phyloP scores from a whole-genome alignment of 2,329 filamentous ascomycete genomes.

The Samsoniella hepiali region DNA sequence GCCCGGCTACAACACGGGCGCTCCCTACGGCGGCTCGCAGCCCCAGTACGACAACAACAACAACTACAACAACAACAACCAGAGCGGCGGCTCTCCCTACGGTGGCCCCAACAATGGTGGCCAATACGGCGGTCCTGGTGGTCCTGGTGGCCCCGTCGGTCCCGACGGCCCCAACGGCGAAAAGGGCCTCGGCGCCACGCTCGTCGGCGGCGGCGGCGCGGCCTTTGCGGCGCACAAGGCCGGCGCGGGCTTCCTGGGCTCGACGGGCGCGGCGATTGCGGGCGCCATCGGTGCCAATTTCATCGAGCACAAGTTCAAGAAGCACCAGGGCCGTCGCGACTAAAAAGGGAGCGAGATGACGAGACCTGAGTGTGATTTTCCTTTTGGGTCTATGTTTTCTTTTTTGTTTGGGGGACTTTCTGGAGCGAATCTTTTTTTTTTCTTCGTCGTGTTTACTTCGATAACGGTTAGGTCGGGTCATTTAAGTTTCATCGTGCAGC shows the following conservation, averaged over 20 bases:
- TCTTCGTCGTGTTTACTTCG: neutral
- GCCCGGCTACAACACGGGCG: slow-evolving; percentile 26
- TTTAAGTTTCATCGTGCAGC: neutral
- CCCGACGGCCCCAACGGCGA: slow-evolving; percentile 39
- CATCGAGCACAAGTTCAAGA: slow-evolving; percentile 43
- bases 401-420: neutral
- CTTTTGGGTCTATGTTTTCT: neutral
- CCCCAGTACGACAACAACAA: slow-evolving; percentile 22
- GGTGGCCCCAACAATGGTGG: slow-evolving; percentile 21
- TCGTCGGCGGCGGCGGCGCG: slow-evolving; percentile 52
- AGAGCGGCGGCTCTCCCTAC: slow-evolving; percentile 24
- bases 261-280: slow-evolving; percentile 47
- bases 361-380: neutral
- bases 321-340: slow-evolving; percentile 22
- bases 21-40: slow-evolving; percentile 28
- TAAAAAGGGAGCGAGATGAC: neutral
- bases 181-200: slow-evolving; percentile 53
- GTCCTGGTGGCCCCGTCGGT: slow-evolving; percentile 27
- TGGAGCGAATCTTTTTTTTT: slow-evolving; percentile 1
- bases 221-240: slow-evolving; percentile 52
- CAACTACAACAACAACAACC: slow-evolving; percentile 23
- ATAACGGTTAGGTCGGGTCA: neutral
- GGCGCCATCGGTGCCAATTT: slow-evolving; percentile 56
- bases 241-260: slow-evolving; percentile 50
- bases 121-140: slow-evolving; percentile 23